phyloP scores from a whole-genome alignment of 2,329 filamentous ascomycete species.

The Volutella citrinella region DNA sequence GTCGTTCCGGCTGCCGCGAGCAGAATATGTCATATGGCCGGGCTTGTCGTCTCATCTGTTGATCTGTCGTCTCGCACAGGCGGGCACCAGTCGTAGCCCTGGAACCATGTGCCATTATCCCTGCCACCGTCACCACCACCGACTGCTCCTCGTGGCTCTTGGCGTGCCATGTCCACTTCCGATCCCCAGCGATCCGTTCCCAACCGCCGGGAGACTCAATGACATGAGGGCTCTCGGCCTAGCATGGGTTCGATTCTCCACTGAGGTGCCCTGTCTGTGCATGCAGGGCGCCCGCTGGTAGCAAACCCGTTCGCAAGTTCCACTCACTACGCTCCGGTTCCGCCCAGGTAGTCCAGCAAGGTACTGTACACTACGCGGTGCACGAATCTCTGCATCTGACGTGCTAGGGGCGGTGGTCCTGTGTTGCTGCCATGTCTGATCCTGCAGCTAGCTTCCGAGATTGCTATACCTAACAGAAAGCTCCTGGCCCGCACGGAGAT shows the following conservation, averaged over 20 bases:
- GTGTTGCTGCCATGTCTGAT: conserved; percentile 13
- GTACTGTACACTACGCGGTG: no score
- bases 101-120: no score
- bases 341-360: conserved; percentile 25
- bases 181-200: conserved; percentile 11
- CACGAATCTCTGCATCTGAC: no score
- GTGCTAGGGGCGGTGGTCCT: conserved; percentile 12
- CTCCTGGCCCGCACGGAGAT: conserved; percentile 21
- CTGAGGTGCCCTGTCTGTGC: conserved; percentile 24
- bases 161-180: conserved; percentile 5
- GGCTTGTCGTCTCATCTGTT: conserved; percentile 18
- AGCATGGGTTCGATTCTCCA: conserved; percentile 16
- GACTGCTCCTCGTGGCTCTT: no score
- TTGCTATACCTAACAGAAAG: conserved; percentile 21
- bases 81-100: conserved; percentile 22
- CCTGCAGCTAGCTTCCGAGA: conserved; percentile 23
- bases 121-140: no score
- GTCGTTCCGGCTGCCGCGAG: conserved; percentile 14
- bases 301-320: conserved; percentile 19
- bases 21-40: conserved; percentile 8
- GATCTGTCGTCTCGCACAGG: conserved; percentile 22
- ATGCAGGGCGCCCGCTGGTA: conserved; percentile 23
- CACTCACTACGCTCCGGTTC: conserved; percentile 19
- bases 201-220: conserved; percentile 18
- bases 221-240: conserved; percentile 15